Percentiles rank a stretch among this genome's conserved stretches.
Evolutionary conservation across 768 basidiomycete species (phyloP).

Genomic region (Russula earlei): DNA sequence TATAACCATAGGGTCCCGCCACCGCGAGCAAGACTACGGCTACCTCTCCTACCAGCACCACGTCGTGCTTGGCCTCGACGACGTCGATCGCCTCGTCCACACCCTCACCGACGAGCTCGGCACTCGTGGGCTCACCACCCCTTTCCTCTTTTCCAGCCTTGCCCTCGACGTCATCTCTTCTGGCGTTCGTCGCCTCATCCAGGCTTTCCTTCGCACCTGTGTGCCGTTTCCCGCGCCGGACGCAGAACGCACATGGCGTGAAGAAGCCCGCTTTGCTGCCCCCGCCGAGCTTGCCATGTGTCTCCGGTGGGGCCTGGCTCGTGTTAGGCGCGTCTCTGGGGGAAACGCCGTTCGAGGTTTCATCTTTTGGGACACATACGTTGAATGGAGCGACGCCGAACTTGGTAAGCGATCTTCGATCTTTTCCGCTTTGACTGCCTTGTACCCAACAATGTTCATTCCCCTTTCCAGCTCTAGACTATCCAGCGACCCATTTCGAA

Average conservation of each 20-base stretch:
- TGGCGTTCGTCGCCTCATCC: constrained; percentile 68
- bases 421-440: not conserved
- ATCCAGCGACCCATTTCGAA: constrained; percentile 64
- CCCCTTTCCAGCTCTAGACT: constrained; percentile 41
- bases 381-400: constrained; percentile 75
- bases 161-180: constrained; percentile 76
- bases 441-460: not conserved
- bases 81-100: constrained; percentile 62
- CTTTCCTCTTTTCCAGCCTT: constrained; percentile 83
- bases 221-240: constrained; percentile 23
- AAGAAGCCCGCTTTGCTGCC: constrained; percentile 77
- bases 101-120: constrained; percentile 62
- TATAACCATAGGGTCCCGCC: constrained; percentile 16
- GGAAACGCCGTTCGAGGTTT: constrained; percentile 76
- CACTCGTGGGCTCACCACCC: constrained; percentile 68
- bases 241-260: constrained; percentile 53
- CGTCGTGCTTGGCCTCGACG: constrained; percentile 66
- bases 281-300: constrained; percentile 88
- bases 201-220: constrained; percentile 69
- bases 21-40: constrained; percentile 46
- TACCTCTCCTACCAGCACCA: constrained; percentile 66
- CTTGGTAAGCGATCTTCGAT: constrained; percentile 43
- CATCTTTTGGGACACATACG: constrained; percentile 76
- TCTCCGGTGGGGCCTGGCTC: constrained; percentile 83
- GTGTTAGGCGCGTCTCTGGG: constrained; percentile 61